Base-by-base conservation (phyloP, 306 rosid genomes). In the Glycine tomentella region DNA sequence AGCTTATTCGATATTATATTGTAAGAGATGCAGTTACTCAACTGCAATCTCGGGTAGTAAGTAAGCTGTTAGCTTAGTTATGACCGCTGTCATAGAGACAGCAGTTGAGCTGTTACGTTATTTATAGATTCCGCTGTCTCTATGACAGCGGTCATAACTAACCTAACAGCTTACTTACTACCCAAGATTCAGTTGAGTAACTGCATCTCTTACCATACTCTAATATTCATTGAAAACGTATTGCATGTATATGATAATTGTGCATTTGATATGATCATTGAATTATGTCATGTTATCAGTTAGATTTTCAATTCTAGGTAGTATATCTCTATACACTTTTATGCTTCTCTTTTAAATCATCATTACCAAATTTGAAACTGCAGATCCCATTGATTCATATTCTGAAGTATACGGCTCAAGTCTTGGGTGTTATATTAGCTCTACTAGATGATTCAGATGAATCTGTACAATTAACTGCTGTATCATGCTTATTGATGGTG, bases 391-490 rank as follows among this genome's bases (percentile, higher is more conserved):
- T 87, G 42, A 74, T 84, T 80, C 89, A 93, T 87, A 90, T 95
- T 84, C 82, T 86, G 83, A 87, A 88, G 77, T 90, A 91, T 85
- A 87, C 97, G 69, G 69, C 91, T 80, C 97, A 93, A 86, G 89
- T 93, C 72, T 81, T 95, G 83, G 97, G 99, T 74, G 99, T 95
- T 40, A 90, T 91, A 87, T 82, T 93, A 87, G 99, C 99, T 46
- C 86, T 95, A 77, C 92, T 95, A 7, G 99, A 95, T 74, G 99
- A 95, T 85, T 86, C 89, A 31, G 91, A 89, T 86, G 99, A 93
- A 90, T 86, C 90, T 69, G 99, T 95, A 79, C 99, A 95, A 76
- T 85, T 91, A 84, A 95, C 99, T 81, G 97, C 97, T 74, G 95
- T 95, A 66, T 88, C 97, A 55, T 91, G 97, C 90, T 88, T 93